Evolutionary conservation across 2,329 filamentous ascomycete species (phyloP).

Genomic region (Xylaria sp.): DNA sequence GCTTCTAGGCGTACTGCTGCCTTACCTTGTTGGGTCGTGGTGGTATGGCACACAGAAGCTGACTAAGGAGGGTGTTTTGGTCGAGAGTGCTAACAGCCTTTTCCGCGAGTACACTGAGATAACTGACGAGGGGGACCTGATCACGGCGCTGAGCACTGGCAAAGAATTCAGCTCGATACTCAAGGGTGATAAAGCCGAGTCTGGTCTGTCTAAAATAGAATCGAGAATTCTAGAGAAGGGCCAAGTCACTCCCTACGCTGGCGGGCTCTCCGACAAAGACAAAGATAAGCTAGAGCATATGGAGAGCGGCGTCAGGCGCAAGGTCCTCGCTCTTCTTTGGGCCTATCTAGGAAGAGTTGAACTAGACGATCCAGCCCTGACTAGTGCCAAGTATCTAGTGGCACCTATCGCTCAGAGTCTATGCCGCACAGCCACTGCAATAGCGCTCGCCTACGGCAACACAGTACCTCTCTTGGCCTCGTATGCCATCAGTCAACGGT

Average conservation of each 20-base stretch:
- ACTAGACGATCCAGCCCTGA: conserved; percentile 76
- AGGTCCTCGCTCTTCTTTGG: conserved; percentile 90
- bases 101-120: conserved; percentile 92
- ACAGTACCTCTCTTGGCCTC: conserved; percentile 81
- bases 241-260: conserved; percentile 55
- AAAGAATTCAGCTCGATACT: conserved; percentile 82
- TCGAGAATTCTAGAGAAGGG: conserved; percentile 74
- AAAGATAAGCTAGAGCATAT: conserved; percentile 77
- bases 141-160: conserved; percentile 81
- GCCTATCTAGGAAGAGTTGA: conserved; percentile 91
- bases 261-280: conserved; percentile 73
- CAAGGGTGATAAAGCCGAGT: conserved; percentile 78
- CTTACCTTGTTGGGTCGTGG: conserved; percentile 94
- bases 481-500: conserved; percentile 80
- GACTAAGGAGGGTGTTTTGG: conserved; percentile 91
- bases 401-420: conserved; percentile 85
- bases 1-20: conserved; percentile 86
- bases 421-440: conserved; percentile 85
- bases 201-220: conserved; percentile 82
- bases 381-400: conserved; percentile 87
- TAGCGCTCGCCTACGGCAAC: conserved; percentile 85
- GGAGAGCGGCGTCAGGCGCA: conserved; percentile 80
- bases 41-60: conserved; percentile 96
- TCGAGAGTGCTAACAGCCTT: conserved; percentile 91
- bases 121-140: conserved; percentile 78